These are phyloP conservation scores for Penicillium sp. DNA, from an alignment of 2,329 filamentous ascomycete genomes.

Conservation along the genomic window DNA sequence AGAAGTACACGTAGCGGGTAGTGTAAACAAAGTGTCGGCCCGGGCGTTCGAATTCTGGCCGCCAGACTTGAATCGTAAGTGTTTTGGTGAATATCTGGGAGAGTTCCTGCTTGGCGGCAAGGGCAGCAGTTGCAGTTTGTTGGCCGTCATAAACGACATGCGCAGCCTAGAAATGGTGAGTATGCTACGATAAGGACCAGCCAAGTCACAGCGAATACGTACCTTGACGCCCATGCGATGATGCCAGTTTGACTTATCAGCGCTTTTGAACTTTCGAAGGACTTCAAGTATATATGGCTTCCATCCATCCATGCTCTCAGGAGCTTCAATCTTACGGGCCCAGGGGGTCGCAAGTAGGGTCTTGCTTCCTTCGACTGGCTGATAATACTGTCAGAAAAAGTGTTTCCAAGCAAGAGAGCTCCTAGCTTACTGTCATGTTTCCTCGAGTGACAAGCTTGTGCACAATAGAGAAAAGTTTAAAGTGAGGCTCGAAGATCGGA, in stretches of 20 bases:
- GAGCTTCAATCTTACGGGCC: conserved; percentile 51
- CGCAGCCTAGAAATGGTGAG: conserved; percentile 50
- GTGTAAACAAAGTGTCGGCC: conserved; percentile 92
- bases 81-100: conserved; percentile 91
- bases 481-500: conserved; percentile 85
- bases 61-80: conserved; percentile 93
- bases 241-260: conserved; percentile 94
- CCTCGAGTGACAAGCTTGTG: conserved; percentile 71
- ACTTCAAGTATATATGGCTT: conserved; percentile 62
- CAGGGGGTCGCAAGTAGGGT: conserved; percentile 56
- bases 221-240: conserved; percentile 84
- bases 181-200: conserved; percentile 12
- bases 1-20: conserved; percentile 79
- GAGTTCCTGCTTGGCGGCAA: conserved; percentile 71
- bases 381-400: conserved; percentile 29
- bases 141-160: conserved; percentile 61
- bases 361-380: conserved; percentile 49
- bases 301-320: conserved; percentile 54
- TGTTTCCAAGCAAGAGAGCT: conserved; percentile 21
- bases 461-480: conserved; percentile 79
- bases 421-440: conserved; percentile 42
- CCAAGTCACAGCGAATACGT: conserved; percentile 23
- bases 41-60: conserved; percentile 79
- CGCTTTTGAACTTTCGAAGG: conserved; percentile 58
- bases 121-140: conserved; percentile 52